phyloP scores from a whole-genome alignment of 192 early-diverging fungal species.

The Chytriomyces confervae region DNA sequence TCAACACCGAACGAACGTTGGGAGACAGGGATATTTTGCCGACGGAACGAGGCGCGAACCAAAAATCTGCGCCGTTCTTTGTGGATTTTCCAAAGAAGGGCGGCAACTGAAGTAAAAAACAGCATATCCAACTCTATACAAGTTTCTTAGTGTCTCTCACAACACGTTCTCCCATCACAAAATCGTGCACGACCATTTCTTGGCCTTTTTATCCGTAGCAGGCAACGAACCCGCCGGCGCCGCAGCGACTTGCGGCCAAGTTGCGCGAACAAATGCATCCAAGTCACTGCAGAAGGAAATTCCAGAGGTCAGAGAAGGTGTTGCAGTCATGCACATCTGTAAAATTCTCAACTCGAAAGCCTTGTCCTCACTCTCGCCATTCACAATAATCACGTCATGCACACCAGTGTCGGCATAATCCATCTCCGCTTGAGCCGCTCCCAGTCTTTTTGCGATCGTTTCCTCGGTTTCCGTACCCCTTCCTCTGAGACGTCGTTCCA shows the following conservation, averaged over 20 bases:
- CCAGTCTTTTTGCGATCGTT: slow-evolving; percentile 73
- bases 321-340: neutral
- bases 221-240: neutral
- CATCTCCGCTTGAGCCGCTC: slow-evolving; percentile 80
- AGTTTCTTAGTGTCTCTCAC: neutral
- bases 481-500: slow-evolving; percentile 82
- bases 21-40: slow-evolving; percentile 73
- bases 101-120: neutral
- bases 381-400: slow-evolving; percentile 34
- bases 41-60: slow-evolving; percentile 27
- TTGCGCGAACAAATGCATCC: slow-evolving; percentile 19
- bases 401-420: slow-evolving; percentile 47
- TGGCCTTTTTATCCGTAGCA: neutral
- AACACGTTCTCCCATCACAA: neutral
- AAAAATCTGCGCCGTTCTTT: slow-evolving; percentile 24
- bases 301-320: neutral
- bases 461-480: slow-evolving; percentile 90
- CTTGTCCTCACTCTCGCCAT: slow-evolving; percentile 30
- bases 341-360: slow-evolving; percentile 15
- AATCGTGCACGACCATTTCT: neutral
- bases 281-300: neutral
- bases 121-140: neutral
- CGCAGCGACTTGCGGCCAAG: slow-evolving; percentile 28
- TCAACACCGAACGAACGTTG: slow-evolving; percentile 78
- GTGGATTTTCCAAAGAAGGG: slow-evolving; percentile 30